Percentiles rank a stretch among this genome's conserved stretches.
Conservation (phyloP, 1,139 yeast genomes). For the Meyerozyma sp. region DNA sequence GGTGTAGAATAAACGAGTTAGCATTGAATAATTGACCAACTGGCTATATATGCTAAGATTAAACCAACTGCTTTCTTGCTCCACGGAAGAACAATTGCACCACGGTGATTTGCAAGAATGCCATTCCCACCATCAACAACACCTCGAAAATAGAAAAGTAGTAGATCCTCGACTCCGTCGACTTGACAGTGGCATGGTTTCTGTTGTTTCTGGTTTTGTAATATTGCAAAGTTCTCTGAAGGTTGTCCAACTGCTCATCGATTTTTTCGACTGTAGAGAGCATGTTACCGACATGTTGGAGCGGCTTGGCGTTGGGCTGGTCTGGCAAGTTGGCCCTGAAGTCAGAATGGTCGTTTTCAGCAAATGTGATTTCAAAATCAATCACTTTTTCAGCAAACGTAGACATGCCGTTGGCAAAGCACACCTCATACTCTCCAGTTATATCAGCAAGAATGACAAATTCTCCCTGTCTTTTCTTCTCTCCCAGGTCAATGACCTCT, state of each 20-base stretch:
- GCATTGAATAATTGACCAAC: background rate
- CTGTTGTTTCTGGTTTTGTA: conserved; percentile 91
- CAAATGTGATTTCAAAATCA: conserved; percentile 75
- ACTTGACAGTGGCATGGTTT: conserved; percentile 85
- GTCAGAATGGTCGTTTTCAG: conserved; percentile 26
- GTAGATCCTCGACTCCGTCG: conserved; percentile 83
- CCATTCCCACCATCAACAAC: conserved; percentile 79
- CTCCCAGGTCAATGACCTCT: conserved; percentile 50
- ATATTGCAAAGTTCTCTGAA: conserved; percentile 66
- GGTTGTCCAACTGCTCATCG: conserved; percentile 60
- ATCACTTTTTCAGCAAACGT: conserved; percentile 83
- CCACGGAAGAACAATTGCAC: conserved; percentile 87
- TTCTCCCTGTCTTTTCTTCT: conserved; percentile 80
- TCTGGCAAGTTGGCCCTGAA: conserved; percentile 66
- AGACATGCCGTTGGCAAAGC: conserved; percentile 84
- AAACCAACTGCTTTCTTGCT: conserved; percentile 75
- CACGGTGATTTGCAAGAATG: conserved; percentile 72
- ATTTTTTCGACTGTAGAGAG: conserved; percentile 52
- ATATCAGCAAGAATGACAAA: conserved; percentile 65
- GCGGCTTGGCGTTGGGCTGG: conserved; percentile 52
- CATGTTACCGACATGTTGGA: conserved; percentile 60
- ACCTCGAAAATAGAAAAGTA: conserved; percentile 83
- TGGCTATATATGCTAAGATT: conserved; percentile 6
- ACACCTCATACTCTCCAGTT: conserved; percentile 86
- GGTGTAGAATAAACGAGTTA: background rate